A percentile compares a stretch with the other conserved stretches of the same genome.
Evolutionary conservation across 257 asterid species (phyloP).

Genomic region (Handroanthus guayacan): DNA sequence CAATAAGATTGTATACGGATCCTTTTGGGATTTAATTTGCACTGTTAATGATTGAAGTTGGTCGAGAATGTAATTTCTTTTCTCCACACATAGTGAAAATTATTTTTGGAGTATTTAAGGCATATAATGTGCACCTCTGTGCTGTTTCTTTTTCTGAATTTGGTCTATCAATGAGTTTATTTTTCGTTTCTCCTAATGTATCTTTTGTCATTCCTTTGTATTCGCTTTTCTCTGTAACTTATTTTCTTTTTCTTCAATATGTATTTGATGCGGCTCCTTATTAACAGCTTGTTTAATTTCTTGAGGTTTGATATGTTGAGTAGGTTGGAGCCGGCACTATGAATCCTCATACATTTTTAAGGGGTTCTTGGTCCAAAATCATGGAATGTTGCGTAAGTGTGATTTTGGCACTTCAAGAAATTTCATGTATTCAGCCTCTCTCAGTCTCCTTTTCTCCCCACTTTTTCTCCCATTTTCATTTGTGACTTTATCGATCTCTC

Average conservation of each 20-base stretch:
- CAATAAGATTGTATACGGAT: background rate
- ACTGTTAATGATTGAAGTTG: constrained; percentile 13
- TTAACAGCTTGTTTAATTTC: constrained; percentile 33
- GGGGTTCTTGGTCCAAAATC: constrained; percentile 99
- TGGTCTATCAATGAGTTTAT: constrained; percentile 24
- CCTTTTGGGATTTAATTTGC: background rate
- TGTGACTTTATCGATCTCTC: background rate
- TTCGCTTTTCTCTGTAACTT: background rate
- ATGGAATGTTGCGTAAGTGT: constrained; percentile 97
- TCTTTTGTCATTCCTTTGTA: background rate
- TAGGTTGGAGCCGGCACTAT: constrained; percentile 99
- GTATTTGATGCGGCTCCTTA: constrained; percentile 13
- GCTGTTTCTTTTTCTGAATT: background rate
- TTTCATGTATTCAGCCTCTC: constrained; percentile 6
- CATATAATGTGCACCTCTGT: background rate
- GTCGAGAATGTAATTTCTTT: background rate
- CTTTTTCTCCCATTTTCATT: no score
- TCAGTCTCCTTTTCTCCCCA: background rate
- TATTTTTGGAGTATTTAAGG: background rate
- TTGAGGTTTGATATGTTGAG: constrained; percentile 42
- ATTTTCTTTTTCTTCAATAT: background rate
- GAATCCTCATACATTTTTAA: constrained; percentile 93
- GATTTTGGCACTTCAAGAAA: constrained; percentile 25
- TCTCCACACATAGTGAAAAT: constrained; percentile 13
- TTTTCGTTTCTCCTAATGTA: background rate